Conservation (phyloP, 1,284 basidiomycete genomes). For the Amylostereum chailletii region DNA sequence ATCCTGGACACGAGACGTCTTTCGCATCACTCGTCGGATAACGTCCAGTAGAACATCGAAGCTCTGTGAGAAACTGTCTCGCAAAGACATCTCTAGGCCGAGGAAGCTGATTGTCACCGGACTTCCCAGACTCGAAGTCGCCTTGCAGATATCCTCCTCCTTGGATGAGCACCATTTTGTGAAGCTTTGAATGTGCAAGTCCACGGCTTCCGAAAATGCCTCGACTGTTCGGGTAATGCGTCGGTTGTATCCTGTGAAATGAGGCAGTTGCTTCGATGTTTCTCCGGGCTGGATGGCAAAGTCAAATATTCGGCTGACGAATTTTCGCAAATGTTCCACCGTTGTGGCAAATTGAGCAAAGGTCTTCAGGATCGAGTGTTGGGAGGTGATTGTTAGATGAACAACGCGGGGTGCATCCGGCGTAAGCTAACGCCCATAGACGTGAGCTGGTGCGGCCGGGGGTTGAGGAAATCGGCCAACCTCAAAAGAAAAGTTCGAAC, state of each 20-base stretch:
- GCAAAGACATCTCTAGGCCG: conserved; percentile 48
- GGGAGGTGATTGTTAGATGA: conserved; percentile 55
- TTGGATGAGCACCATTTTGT: conserved; percentile 62
- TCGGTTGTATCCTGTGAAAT: conserved; percentile 11
- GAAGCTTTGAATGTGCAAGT: conserved; percentile 46
- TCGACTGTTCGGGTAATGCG: conserved; percentile 55
- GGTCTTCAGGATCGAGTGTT: conserved; percentile 50
- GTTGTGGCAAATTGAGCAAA: conserved; percentile 51
- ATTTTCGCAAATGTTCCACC: conserved; percentile 52
- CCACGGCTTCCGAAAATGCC: conserved; percentile 74
- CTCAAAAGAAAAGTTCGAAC: conserved; percentile 18
- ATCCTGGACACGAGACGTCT: conserved; percentile 22
- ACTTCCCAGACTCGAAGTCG: conserved; percentile 34
- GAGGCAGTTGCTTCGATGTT: conserved; percentile 10
- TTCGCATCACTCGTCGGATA: conserved; percentile 17
- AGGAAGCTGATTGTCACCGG: conserved; percentile 59
- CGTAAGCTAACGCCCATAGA: conserved; percentile 29
- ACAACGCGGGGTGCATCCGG: conserved; percentile 47
- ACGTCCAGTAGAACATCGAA: conserved; percentile 49
- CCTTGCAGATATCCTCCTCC: conserved; percentile 58
- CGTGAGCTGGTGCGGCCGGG: not conserved
- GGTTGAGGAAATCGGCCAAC: conserved; percentile 11
- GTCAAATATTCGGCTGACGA: conserved; percentile 34
- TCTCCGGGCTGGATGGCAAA: conserved; percentile 12
- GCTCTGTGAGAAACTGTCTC: conserved; percentile 44